A percentile compares a stretch with the other conserved stretches of the same genome.
phyloP scores from a whole-genome alignment of 2,329 filamentous ascomycete species.

The Aspergillus ustus region DNA sequence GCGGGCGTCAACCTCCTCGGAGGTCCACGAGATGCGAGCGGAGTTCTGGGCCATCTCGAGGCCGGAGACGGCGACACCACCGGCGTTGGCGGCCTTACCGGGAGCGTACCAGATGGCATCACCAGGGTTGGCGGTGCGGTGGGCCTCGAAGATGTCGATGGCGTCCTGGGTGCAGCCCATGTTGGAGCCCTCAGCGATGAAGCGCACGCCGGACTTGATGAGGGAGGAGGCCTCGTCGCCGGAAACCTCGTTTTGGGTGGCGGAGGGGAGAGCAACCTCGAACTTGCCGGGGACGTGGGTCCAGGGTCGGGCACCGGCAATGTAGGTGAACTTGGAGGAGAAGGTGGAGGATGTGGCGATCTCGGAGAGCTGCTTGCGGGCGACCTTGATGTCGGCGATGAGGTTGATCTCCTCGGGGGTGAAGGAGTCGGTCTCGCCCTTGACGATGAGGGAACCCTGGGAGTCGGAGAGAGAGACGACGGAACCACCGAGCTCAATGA shows the following conservation, averaged over 20 bases:
- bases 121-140: constrained; percentile 68
- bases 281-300: constrained; percentile 78
- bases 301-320: constrained; percentile 89
- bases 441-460: constrained; percentile 80
- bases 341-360: constrained; percentile 63
- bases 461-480: constrained; percentile 94
- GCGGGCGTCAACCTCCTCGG: constrained; percentile 87
- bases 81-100: constrained; percentile 95
- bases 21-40: constrained; percentile 79
- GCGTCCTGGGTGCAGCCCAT: constrained; percentile 98
- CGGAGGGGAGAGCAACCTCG: constrained; percentile 88
- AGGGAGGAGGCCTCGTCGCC: constrained; percentile 86
- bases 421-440: constrained; percentile 69
- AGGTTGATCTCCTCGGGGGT: constrained; percentile 76
- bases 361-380: constrained; percentile 79
- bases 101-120: constrained; percentile 91
- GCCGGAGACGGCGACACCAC: constrained; percentile 95
- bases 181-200: constrained; percentile 96
- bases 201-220: constrained; percentile 74
- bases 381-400: constrained; percentile 85
- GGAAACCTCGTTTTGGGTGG: constrained; percentile 97
- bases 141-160: constrained; percentile 89
- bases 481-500: constrained; percentile 90
- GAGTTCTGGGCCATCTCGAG: constrained; percentile 99
- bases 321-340: constrained; percentile 76